Evolutionary conservation across 75 land plant genomes (phyloP).

Genomic region (Pinus albicaulis): DNA sequence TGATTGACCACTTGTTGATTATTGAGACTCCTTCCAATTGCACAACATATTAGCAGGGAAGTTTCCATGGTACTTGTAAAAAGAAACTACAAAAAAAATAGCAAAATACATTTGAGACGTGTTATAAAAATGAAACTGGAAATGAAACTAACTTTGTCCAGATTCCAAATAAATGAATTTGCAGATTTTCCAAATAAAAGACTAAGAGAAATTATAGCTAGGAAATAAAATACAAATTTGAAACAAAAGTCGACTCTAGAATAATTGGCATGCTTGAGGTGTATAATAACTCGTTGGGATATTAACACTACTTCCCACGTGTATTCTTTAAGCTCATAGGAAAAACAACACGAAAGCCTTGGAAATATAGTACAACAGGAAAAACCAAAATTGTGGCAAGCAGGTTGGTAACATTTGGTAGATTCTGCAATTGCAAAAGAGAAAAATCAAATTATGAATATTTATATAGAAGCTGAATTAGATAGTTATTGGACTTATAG

Average conservation of each 20-base stretch:
- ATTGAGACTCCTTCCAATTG: slow-evolving; percentile 75
- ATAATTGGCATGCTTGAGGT: slow-evolving; percentile 84
- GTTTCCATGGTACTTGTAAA: slow-evolving; percentile 62
- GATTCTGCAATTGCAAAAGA: slow-evolving; percentile 30
- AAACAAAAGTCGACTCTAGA: slow-evolving; percentile 67
- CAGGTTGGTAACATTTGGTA: slow-evolving; percentile 70
- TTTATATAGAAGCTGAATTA: background rate
- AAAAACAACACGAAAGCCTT: slow-evolving; percentile 75
- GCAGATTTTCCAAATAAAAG: background rate
- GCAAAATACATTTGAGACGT: background rate
- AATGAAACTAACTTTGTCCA: background rate
- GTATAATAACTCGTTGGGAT: slow-evolving; percentile 73
- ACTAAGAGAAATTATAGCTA: slow-evolving; percentile 34
- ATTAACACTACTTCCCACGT: slow-evolving; percentile 73
- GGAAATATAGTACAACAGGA: slow-evolving; percentile 72
- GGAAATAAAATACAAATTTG: slow-evolving; percentile 71
- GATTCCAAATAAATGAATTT: background rate
- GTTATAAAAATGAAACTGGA: background rate
- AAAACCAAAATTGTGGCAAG: slow-evolving; percentile 68
- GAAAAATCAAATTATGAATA: background rate
- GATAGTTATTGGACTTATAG: too few species aligned
- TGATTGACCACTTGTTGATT: slow-evolving; percentile 51
- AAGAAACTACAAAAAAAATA: slow-evolving; percentile 35
- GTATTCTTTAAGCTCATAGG: slow-evolving; percentile 77
- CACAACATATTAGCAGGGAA: slow-evolving; percentile 63